Evolutionary conservation across 2,329 filamentous ascomycete species (phyloP).

Genomic region (Pseudogymnoascus sp.): DNA sequence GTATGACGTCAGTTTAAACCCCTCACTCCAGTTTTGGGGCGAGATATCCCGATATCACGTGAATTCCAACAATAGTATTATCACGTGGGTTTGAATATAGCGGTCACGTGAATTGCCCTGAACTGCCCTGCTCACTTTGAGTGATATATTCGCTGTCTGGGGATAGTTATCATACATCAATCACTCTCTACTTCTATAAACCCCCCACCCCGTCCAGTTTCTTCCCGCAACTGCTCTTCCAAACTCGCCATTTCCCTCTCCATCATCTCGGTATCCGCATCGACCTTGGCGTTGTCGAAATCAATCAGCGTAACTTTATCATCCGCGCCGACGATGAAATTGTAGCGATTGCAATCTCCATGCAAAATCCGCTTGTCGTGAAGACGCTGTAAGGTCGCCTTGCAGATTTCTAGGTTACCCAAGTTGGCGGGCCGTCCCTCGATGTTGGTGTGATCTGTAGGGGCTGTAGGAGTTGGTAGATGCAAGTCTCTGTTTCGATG

Average conservation of each 20-base stretch:
- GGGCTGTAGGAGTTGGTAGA: conserved; percentile 9
- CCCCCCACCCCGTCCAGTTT: not conserved
- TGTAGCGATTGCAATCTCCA: conserved; percentile 33
- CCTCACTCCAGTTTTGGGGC: not conserved
- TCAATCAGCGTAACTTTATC: conserved; percentile 26
- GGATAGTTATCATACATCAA: not conserved
- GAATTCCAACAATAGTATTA: not conserved
- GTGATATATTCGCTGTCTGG: not conserved
- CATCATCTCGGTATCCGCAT: not conserved
- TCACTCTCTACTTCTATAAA: not conserved
- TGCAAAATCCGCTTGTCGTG: conserved; percentile 27
- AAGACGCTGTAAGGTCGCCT: conserved; percentile 22
- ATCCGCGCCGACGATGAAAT: conserved; percentile 27
- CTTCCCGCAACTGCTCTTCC: not conserved
- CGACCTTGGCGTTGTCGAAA: conserved; percentile 21
- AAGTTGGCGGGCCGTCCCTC: conserved; percentile 25
- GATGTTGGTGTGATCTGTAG: conserved; percentile 24
- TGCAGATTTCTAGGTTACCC: conserved; percentile 24
- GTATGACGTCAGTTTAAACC: not conserved
- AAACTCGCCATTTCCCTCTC: not conserved
- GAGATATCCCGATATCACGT: not conserved
- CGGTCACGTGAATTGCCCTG: not conserved
- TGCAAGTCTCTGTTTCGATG: conserved; percentile 17
- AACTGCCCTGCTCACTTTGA: not conserved
- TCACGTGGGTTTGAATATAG: not conserved